A percentile compares a stretch with the other conserved stretches of the same genome.
phyloP scores from a whole-genome alignment of 176 grass and related monocot species.

The Musa itinerans region DNA sequence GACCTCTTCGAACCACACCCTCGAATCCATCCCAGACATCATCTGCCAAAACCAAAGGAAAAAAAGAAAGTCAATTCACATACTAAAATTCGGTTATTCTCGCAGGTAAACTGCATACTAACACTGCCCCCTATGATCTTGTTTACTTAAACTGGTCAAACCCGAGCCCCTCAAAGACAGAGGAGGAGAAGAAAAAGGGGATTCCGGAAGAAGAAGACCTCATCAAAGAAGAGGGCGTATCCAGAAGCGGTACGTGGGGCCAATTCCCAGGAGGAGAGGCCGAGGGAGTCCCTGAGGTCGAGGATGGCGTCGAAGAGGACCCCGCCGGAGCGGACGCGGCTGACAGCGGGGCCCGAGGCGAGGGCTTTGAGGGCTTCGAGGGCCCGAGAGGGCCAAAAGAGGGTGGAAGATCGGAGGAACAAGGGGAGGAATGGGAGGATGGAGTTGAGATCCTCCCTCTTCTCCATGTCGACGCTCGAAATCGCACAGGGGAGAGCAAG shows the following conservation, averaged over 20 bases:
- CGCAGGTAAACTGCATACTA: background rate
- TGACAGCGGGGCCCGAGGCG: conserved; percentile 61
- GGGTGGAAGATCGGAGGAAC: conserved; percentile 28
- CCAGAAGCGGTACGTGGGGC: conserved; percentile 33
- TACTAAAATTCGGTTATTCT: background rate
- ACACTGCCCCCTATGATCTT: no score
- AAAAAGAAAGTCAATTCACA: background rate
- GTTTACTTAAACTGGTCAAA: no score
- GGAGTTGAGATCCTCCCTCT: conserved; percentile 25
- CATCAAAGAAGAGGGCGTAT: conserved; percentile 70
- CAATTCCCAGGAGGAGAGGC: conserved; percentile 35
- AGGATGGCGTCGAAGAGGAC: conserved; percentile 66
- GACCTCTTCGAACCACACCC: conserved; percentile 62
- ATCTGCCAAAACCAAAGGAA: conserved; percentile 13
- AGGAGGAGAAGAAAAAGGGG: no score
- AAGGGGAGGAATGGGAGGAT: conserved; percentile 68
- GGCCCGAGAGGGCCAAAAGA: conserved; percentile 57
- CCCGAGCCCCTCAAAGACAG: no score
- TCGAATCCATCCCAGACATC: conserved; percentile 40
- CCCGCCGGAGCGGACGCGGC: conserved; percentile 66
- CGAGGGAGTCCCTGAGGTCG: conserved; percentile 45
- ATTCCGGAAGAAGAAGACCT: background rate
- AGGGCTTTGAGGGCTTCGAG: conserved; percentile 53
- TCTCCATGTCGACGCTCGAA: conserved; percentile 1
- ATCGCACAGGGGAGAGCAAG: background rate